These are phyloP conservation scores for Oryza meridionalis DNA, from an alignment of 176 grass and related monocot genomes.

Conservation along the genomic window DNA sequence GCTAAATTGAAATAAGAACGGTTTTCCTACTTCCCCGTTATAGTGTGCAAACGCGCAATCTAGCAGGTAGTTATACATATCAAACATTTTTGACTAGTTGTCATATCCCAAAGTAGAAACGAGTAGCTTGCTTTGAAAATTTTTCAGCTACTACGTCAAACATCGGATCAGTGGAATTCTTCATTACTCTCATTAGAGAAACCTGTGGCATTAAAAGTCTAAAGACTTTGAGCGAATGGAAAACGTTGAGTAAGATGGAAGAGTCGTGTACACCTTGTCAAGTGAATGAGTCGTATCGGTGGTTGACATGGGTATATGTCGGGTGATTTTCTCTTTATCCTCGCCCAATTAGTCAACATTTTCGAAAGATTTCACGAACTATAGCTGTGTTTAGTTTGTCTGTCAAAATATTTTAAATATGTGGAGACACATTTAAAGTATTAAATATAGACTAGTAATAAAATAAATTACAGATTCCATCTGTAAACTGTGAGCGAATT, in stretches of 20 bases:
- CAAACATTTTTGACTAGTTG: not conserved
- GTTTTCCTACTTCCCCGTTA: no score
- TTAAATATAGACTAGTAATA: no score
- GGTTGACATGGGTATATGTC: not conserved
- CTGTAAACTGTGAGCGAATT: no score
- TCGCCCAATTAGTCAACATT: not conserved
- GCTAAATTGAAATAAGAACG: no score
- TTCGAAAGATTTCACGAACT: not conserved
- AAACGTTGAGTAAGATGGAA: not conserved
- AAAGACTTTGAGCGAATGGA: not conserved
- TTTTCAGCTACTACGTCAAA: not conserved
- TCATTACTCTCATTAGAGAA: not conserved
- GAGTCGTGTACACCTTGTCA: not conserved
- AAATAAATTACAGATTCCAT: no score
- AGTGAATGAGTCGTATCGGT: not conserved
- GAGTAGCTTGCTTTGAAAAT: not conserved
- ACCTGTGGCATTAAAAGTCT: not conserved
- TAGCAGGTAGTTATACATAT: not conserved
- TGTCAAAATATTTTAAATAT: no score
- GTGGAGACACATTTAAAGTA: no score
- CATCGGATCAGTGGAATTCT: not conserved
- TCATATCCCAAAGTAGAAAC: not conserved
- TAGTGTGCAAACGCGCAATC: no score
- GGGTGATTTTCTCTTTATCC: not conserved
- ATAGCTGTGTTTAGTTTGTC: no score